Evolutionary conservation across 768 basidiomycete species (phyloP), one percentile per base, ranked within the genome.

Genomic region (Neoboletus magnificus): DNA sequence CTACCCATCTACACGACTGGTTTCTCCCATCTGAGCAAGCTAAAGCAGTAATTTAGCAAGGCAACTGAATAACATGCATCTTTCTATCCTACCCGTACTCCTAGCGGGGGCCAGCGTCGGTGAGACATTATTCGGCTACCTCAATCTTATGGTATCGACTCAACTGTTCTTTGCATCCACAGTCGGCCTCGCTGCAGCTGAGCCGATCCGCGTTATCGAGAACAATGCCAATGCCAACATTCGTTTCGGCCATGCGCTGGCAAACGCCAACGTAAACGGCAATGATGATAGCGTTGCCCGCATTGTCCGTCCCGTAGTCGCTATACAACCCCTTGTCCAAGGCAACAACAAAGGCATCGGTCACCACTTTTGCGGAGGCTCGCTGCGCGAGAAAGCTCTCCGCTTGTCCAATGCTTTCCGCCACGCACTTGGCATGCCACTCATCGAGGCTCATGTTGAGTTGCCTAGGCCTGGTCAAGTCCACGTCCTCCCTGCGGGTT

Each of bases 351-450:
- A 60, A 8, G 59, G 48, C 10, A 4, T 63, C 33, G 25, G 44
- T 22, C 69, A 35, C 45, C 75, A 73, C 55, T 54, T 62, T 16
- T 73, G 75, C 43, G 71, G 71, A 51, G 59, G 63, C 43, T 72
- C 72, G 37, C 59, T 81, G 66, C 74, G 72, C 57, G 67, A 77
- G 64, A 85, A 85, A 63, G 77, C 78, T 27, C 61, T 82, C 52
- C 72, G 76, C 55, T 55, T 85, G 39, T 78, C 82, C 48, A 83
- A 85, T 59, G 61, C 75, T 27, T 77, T 89, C 74, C 74, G 82
- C 42, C 71, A 80, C 55, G 77, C 77, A 2, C 69, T 89, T 36
- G 85, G 85, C 20, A 64, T 85, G 58, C 76, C 81, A 10, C 71
- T 73, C 56, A 79, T 81, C 65, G 75, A 79, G 37, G 48, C 48